phyloP scores from a whole-genome alignment of 139 green algal genomes.

The Chlamydomonas sp. region DNA sequence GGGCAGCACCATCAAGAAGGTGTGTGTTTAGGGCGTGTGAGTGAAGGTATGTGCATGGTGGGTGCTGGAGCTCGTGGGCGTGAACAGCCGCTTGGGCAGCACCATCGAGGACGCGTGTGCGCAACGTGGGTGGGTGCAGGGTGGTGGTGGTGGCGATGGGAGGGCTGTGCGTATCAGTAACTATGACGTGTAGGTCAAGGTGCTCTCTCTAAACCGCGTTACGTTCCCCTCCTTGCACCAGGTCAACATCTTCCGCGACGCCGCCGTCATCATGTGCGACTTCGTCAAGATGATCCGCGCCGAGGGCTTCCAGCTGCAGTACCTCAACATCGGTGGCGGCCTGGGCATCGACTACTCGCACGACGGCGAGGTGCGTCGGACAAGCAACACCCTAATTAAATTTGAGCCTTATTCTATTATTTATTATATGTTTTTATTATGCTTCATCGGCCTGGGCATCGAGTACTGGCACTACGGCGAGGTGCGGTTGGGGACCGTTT shows the following conservation, averaged over 20 bases:
- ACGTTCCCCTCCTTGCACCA: constrained; percentile 29
- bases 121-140: too few species aligned
- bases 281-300: constrained; percentile 91
- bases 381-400: background rate
- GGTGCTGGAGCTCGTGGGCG: background rate
- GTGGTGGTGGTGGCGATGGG: too few species aligned
- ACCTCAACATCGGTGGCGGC: constrained; percentile 97
- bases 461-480: constrained; percentile 76
- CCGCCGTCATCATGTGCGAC: constrained; percentile 92
- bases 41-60: background rate
- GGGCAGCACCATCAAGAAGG: constrained; percentile 96
- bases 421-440: background rate
- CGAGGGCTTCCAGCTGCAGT: constrained; percentile 93
- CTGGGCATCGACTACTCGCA: constrained; percentile 96
- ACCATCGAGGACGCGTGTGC: too few species aligned
- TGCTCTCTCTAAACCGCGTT: background rate
- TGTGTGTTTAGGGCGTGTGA: constrained; percentile 20
- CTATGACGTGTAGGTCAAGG: background rate
- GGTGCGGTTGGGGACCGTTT: background rate
- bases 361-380: constrained; percentile 45
- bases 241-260: constrained; percentile 97
- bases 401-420: background rate
- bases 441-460: constrained; percentile 88
- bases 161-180: too few species aligned
- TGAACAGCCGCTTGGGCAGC: too few species aligned